A percentile compares a stretch with the other conserved stretches of the same genome.
Evolutionary conservation across 805 yeast species (phyloP).

Genomic region (Pichia californica): DNA sequence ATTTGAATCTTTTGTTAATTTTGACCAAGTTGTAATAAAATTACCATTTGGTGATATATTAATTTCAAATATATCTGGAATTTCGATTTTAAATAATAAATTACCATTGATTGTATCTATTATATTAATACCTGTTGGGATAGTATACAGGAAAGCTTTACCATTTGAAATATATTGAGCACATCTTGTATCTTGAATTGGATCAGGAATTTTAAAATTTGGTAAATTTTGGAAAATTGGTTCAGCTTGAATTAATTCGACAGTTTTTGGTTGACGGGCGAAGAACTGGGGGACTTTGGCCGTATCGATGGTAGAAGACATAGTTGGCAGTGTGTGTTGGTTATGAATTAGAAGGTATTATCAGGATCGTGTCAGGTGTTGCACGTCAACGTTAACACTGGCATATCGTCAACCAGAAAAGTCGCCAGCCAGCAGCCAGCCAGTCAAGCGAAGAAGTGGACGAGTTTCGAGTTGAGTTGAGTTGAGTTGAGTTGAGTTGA

Average conservation of each 20-base stretch:
- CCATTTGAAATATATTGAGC: constrained; percentile 69
- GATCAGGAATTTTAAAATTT: constrained; percentile 26
- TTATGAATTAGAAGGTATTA: too few relatives aligned
- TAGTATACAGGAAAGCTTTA: constrained; percentile 62
- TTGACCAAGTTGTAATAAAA: constrained; percentile 82
- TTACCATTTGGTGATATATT: constrained; percentile 86
- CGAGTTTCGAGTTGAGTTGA: too few relatives aligned
- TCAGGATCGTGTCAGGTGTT: too few relatives aligned
- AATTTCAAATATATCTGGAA: constrained; percentile 70
- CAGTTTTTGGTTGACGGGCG: constrained; percentile 48
- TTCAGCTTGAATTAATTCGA: constrained; percentile 45
- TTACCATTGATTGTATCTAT: constrained; percentile 50
- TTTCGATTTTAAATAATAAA: constrained; percentile 40
- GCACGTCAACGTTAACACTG: too few relatives aligned
- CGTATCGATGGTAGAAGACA: background rate
- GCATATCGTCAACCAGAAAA: too few relatives aligned
- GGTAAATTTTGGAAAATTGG: constrained; percentile 32
- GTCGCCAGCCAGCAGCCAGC: too few relatives aligned
- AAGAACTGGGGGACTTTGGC: constrained; percentile 24
- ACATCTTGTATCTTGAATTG: constrained; percentile 44
- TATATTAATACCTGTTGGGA: constrained; percentile 53
- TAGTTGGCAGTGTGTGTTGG: too few relatives aligned
- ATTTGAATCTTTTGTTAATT: constrained; percentile 58
- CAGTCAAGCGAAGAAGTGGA: too few relatives aligned
- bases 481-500: too few relatives aligned